Evolutionary conservation across 805 yeast species (phyloP), one percentile per base, ranked within the genome.

Genomic region (Kodamaea jinghongensis): DNA sequence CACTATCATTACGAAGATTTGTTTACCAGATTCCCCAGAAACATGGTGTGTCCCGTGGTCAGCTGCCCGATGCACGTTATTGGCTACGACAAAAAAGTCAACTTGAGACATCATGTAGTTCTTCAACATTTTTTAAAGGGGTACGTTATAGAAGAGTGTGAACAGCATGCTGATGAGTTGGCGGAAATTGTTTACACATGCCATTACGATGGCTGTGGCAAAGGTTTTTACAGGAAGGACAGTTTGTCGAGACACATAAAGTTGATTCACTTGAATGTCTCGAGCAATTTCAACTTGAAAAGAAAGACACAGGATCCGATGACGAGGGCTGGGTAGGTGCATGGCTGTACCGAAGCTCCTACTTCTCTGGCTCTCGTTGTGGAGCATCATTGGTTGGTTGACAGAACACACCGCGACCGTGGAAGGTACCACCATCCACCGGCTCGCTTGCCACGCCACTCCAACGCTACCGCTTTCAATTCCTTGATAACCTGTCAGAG

Each of bases 1-100:
- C 75, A 70, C 47, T 59, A 64, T 34, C 68, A 64, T 28, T 47
- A 47, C 20, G 52, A 49, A 33, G 46, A 58, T 8, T 49, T 65
- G 13, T 47, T 49, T 13, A 35, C 38, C n/a, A 34, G 32, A 14
- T 27, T 26, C 22, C 46, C 46, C 12, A 54, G 74, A 11, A 60
- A 63, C 4, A 60, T 49, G 46, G 51, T 51, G 17, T 70, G 76
- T 44, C 48, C 56, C 2, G 47, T 54, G 12, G 38, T 43, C 6
- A 49, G 47, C 5, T 70, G 76, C 28, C 71, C 73, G 3, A 71
- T 73, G 74, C 55, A 57, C 23, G 46, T 60, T 10, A 62, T 70
- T 20, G 75, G 75, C 2, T 69, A 55, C 35, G 51, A 52, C 31
- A 58, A 61, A 32, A 61, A 55, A 35, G 57, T 56, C 4, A 48